These are phyloP conservation scores for Pterocarpus macrocarpus DNA, from an alignment of 306 rosid species.

Conservation along the genomic window DNA sequence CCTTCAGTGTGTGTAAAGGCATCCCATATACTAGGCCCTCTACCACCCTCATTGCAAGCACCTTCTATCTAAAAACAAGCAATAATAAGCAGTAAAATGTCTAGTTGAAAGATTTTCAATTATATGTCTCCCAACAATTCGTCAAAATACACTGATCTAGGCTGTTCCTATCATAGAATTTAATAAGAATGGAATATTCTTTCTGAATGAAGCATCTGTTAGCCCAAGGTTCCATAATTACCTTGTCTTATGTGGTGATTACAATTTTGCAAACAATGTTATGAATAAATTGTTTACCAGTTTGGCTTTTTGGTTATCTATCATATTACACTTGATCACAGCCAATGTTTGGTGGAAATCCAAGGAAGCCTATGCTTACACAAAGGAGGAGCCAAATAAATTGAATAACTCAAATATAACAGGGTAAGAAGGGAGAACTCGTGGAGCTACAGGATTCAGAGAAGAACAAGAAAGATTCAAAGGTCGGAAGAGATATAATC, in stretches of 20 bases:
- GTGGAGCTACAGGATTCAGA: not conserved
- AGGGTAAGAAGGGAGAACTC: not conserved
- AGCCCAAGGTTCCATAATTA: not conserved
- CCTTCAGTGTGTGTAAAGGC: constrained; percentile 81
- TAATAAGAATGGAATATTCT: not conserved
- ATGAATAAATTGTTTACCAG: constrained; percentile 24
- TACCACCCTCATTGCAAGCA: constrained; percentile 77
- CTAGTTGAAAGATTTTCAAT: not conserved
- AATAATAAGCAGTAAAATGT: constrained; percentile 34
- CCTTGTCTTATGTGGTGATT: not conserved
- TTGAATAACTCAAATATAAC: constrained; percentile 15
- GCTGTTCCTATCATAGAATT: constrained; percentile 13
- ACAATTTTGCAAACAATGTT: constrained; percentile 4
- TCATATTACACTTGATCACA: not conserved
- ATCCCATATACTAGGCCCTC: constrained; percentile 94
- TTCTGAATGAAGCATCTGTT: not conserved
- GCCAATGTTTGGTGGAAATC: constrained; percentile 1
- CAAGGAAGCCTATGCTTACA: constrained; percentile 10
- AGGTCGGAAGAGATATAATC: not conserved
- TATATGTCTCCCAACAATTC: constrained; percentile 7
- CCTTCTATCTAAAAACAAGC: constrained; percentile 81
- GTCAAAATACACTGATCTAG: constrained; percentile 5
- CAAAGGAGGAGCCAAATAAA: constrained; percentile 1
- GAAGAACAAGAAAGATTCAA: constrained; percentile 24
- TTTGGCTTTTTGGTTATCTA: constrained; percentile 15